Percentiles rank a stretch among this genome's conserved stretches.
Conservation (phyloP, 495 filamentous ascomycete genomes). For the Daldinia concentrica region DNA sequence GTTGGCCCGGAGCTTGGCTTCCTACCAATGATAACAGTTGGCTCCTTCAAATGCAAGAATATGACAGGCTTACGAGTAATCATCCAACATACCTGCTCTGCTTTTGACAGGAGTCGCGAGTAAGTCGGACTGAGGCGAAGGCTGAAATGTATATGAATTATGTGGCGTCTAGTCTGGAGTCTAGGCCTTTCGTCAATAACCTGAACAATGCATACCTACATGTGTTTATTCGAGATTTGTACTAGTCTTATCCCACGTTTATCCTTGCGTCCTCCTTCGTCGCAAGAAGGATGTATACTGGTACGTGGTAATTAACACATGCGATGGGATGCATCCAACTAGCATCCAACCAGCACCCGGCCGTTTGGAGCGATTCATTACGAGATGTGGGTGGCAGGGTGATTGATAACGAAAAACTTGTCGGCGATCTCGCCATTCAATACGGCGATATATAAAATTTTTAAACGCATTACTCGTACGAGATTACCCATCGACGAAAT, state of each 20-base stretch:
- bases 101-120: neutral
- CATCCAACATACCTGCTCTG: neutral
- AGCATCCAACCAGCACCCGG: conserved; percentile 33
- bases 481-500: neutral
- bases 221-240: conserved; percentile 1
- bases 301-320: conserved; percentile 26
- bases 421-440: conserved; percentile 20
- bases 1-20: conserved; percentile 30
- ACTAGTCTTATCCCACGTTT: conserved; percentile 10
- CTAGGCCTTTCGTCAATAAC: conserved; percentile 15
- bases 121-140: conserved; percentile 7
- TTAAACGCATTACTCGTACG: neutral
- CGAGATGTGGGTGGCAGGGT: conserved; percentile 10
- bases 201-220: too few relatives aligned
- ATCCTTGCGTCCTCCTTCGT: conserved; percentile 1
- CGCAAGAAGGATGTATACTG: conserved; percentile 2
- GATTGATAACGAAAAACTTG: conserved; percentile 12
- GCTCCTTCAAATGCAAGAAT: neutral
- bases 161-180: conserved; percentile 6
- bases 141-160: neutral
- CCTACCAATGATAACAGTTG: conserved; percentile 18
- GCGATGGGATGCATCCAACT: conserved; percentile 23
- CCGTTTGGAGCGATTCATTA: conserved; percentile 38
- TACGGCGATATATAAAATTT: neutral
- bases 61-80: conserved; percentile 2